Evolutionary conservation across 2,329 filamentous ascomycete species (phyloP).

Genomic region (Lithohypha guttulata): DNA sequence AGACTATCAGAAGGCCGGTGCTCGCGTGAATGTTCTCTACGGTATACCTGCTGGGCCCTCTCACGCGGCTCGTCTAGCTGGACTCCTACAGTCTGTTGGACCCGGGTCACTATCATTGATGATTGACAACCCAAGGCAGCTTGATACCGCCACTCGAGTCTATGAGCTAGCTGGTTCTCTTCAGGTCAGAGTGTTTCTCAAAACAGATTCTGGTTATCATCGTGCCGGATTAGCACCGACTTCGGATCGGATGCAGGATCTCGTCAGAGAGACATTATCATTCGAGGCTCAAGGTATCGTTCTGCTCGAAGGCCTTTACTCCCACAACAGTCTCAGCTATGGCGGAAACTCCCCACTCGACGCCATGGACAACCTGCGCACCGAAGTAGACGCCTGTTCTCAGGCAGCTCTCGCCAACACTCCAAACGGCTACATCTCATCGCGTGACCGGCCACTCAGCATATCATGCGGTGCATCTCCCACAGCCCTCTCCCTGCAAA

Average conservation of each 20-base stretch:
- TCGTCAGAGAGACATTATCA: conserved; percentile 24
- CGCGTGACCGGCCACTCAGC: conserved; percentile 31
- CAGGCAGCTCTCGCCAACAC: conserved; percentile 21
- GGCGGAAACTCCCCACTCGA: conserved; percentile 42
- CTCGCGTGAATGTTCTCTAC: conserved; percentile 58
- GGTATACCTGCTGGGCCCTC: conserved; percentile 58
- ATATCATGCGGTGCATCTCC: conserved; percentile 69
- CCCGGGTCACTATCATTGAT: conserved; percentile 51
- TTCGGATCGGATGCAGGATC: conserved; percentile 30
- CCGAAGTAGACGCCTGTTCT: conserved; percentile 46
- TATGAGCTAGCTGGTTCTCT: conserved; percentile 34
- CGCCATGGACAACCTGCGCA: conserved; percentile 48
- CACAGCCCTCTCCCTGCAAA: conserved; percentile 56
- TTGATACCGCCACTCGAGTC: conserved; percentile 40
- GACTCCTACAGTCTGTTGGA: conserved; percentile 47
- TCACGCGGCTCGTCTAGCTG: conserved; percentile 48
- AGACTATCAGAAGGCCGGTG: conserved; percentile 44
- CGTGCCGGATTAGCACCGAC: conserved; percentile 55
- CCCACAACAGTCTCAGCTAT: conserved; percentile 65
- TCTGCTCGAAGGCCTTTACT: conserved; percentile 55
- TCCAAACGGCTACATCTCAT: conserved; percentile 5
- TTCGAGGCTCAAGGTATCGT: conserved; percentile 24
- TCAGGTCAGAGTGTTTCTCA: conserved; percentile 52
- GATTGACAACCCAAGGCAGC: conserved; percentile 56
- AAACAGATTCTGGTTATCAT: conserved; percentile 63